Evolutionary conservation across 2,329 filamentous ascomycete species (phyloP), one percentile per base, ranked within the genome.

Genomic region (Sporothrix inflata): DNA sequence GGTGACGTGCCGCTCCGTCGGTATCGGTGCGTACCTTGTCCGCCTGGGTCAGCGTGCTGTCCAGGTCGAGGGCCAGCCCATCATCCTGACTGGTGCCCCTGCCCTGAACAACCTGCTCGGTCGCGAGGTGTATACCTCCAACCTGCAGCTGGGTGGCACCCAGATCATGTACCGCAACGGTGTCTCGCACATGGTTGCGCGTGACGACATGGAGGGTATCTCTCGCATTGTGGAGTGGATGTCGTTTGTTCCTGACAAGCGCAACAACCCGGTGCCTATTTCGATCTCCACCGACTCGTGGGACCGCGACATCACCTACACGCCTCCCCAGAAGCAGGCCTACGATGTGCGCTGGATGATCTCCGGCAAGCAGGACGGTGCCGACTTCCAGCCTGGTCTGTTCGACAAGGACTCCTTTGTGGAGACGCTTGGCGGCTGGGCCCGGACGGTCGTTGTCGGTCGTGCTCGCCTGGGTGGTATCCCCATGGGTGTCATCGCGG

Each of bases 121-220:
- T 79, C 94, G 97, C 77, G 96, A 99, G 83, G 95, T 99, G 40
- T 99, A 99, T 86, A 98, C 96, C 30, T 98, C 96, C 74, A 99
- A 99, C 88, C 85, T 99, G 80, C 96, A 99, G 86, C 93, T 99
- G 76, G 96, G 96, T 90, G 96, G 96, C 78, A 99, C 96, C n/a
- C 96, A 99, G 84, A 99, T 99, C 88, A 99, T 99, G 96, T 98
- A 99, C 90, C 94, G 93, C 85, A 99, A 99, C 82, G 96, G 96
- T 89, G 96, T 99, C 55, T 98, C 96, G 27, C 96, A 99, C 86
- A 95, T 98, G 93, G 98, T 95, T 77, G 96, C 96, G 79, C 92
- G 92, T 77, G 95, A 99, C 79, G 96, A 99, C 85, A 98, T 99
- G 78, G 94, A 95, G 79, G 96, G 96, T 89, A 93, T 99, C 27